Base-by-base conservation (phyloP, 768 basidiomycete genomes). In the Epithele typhae region DNA sequence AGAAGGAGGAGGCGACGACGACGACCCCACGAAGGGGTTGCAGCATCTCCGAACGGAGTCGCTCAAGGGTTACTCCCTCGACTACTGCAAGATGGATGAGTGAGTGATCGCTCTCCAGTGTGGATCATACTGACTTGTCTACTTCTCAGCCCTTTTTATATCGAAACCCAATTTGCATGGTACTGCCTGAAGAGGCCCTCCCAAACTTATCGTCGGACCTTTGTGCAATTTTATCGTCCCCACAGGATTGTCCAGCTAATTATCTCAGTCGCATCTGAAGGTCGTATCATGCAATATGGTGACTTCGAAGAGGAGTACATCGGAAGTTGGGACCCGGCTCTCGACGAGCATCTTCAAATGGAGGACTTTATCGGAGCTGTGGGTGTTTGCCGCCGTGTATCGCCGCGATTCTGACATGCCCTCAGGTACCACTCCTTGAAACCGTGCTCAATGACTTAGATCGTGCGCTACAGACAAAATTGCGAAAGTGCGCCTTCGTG, bases 111-210 rank as follows among this genome's bases (percentile, higher is more conserved):
- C n/a, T n/a, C n/a, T n/a, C n/a, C n/a, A 75, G 86, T 86, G 56
- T 48, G 82, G 63, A 1, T 54, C 34, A 35, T 49, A 12, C 27
- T 30, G 7, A 14, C 27, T 17, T 36, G 27, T 12, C 40, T 14
- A 15, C 15, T 8, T 21, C 3, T 17, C 18, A 88, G 87, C 15
- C 77, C 82, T 1, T 63, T 87, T 9, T 86, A 71, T 48, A 69
- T 91, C 19, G 79, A 87, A 53, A 87, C 87, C 0, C 52, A 68
- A 15, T 74, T 70, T 43, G 82, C 83, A 0, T 80, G 78, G 71
- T 88, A 87, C 59, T 73, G 78, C 25, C 64, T 89, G 22, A 62
- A 66, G 15, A 55, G 43, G 6, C 79, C 86, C 0, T 70, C 76
- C 2, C 54, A 58, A 17, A 54, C 47, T 18, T 89, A 88, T 19